Evolutionary conservation across 495 filamentous ascomycete species (phyloP).

Genomic region (Aspergillus egyptiacus): DNA sequence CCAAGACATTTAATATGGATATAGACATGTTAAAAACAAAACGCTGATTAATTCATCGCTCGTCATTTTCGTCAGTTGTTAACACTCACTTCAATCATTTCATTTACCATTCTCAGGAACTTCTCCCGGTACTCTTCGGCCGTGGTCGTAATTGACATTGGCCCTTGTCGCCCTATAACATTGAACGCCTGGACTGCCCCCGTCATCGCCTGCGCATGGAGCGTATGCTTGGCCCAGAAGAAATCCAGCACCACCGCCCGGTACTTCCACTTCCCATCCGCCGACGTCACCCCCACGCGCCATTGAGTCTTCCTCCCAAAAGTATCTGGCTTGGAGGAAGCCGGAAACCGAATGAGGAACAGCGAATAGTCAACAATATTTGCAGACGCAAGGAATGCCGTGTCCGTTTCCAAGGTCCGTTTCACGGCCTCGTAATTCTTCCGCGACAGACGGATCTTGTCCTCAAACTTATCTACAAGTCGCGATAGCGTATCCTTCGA

Average conservation of each 20-base stretch:
- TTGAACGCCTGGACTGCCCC: conserved; percentile 57
- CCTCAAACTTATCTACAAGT: conserved; percentile 57
- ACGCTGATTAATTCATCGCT: background rate
- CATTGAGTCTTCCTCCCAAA: conserved; percentile 38
- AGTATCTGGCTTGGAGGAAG: conserved; percentile 24
- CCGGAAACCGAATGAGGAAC: conserved; percentile 55
- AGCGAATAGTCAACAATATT: conserved; percentile 68
- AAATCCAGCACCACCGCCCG: conserved; percentile 59
- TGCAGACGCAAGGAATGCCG: conserved; percentile 48
- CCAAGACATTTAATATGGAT: background rate
- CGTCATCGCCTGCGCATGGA: conserved; percentile 56
- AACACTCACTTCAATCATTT: conserved; percentile 46
- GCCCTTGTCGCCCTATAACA: conserved; percentile 48
- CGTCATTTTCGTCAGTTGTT: background rate
- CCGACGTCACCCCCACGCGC: conserved; percentile 51
- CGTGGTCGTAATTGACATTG: conserved; percentile 66
- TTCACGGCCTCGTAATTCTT: conserved; percentile 48
- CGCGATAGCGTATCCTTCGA: conserved; percentile 52
- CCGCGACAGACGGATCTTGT: conserved; percentile 51
- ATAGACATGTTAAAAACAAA: conserved; percentile 5
- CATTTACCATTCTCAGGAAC: conserved; percentile 56
- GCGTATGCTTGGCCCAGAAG: conserved; percentile 65
- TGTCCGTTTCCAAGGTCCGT: conserved; percentile 48
- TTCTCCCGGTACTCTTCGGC: conserved; percentile 59
- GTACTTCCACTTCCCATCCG: conserved; percentile 59